Percentiles rank a stretch among this genome's conserved stretches.
phyloP scores from a whole-genome alignment of 2,329 filamentous ascomycete species.

The Fusarium compactum region DNA sequence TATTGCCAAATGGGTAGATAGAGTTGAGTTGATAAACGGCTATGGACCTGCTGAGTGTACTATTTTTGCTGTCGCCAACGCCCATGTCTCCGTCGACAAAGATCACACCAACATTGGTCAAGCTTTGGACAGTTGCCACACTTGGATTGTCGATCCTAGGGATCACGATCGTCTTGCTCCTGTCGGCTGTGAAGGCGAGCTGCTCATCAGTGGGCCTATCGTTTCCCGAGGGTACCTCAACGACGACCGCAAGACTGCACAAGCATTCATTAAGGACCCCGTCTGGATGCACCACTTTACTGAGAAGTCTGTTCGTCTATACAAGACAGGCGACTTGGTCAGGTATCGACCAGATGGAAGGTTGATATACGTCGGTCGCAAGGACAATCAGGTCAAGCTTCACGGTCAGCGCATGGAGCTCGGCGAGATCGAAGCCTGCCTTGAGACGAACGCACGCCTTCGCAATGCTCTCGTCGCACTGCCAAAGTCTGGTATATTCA shows the following conservation, averaged over 20 bases:
- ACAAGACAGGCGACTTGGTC: conserved; percentile 63
- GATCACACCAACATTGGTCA: conserved; percentile 27
- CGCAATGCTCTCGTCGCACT: conserved; percentile 58
- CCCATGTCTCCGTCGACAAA: background rate
- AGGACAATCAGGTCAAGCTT: conserved; percentile 51
- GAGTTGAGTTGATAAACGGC: conserved; percentile 38
- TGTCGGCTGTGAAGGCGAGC: conserved; percentile 34
- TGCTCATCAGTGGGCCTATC: conserved; percentile 39
- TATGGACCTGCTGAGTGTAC: conserved; percentile 43
- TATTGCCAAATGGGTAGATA: conserved; percentile 31
- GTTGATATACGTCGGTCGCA: conserved; percentile 63
- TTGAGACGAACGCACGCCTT: conserved; percentile 65
- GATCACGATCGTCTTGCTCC: conserved; percentile 35
- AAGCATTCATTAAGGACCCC: conserved; percentile 10
- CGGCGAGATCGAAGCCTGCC: conserved; percentile 56
- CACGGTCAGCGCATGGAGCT: conserved; percentile 66
- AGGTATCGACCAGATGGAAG: conserved; percentile 55
- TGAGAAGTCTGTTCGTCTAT: conserved; percentile 33
- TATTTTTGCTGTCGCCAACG: conserved; percentile 26
- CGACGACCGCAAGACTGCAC: background rate
- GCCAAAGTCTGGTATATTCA: conserved; percentile 48
- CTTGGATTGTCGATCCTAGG: conserved; percentile 38
- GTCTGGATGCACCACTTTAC: conserved; percentile 7
- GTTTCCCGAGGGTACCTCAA: conserved; percentile 23
- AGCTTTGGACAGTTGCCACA: background rate